phyloP scores from a whole-genome alignment of 2,329 filamentous ascomycete genomes.

The Penicillium sumatraense region DNA sequence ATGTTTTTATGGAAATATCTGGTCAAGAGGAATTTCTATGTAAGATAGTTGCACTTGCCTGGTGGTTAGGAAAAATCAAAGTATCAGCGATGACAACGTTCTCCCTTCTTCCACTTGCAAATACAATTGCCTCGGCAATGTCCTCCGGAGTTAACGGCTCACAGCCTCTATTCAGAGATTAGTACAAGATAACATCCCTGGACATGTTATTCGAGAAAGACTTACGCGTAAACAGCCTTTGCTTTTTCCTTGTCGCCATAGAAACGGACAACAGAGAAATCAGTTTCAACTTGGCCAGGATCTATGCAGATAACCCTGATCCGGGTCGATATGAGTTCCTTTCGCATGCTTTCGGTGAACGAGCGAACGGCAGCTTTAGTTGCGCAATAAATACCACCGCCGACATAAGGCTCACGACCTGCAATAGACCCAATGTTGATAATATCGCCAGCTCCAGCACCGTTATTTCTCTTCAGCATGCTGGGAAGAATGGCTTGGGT shows the following conservation, averaged over 20 bases:
- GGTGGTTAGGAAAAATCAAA: background rate
- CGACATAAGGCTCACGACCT: background rate
- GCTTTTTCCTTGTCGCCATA: background rate
- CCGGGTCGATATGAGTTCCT: background rate
- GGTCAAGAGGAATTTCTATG: background rate
- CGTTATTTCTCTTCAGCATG: background rate
- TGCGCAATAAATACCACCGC: background rate
- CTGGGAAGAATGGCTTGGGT: background rate
- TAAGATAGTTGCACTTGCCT: constrained; percentile 1
- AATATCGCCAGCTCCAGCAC: background rate
- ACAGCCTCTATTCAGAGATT: background rate
- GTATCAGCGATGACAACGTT: background rate
- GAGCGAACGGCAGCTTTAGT: background rate
- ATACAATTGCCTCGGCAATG: background rate
- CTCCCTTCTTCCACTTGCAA: background rate
- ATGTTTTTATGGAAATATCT: no score
- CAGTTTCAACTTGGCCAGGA: background rate
- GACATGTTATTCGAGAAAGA: background rate
- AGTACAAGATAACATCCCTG: background rate
- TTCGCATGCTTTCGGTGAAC: background rate
- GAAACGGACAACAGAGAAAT: background rate
- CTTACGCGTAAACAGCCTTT: background rate
- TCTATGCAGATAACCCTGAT: background rate
- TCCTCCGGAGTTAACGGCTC: background rate
- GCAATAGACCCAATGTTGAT: constrained; percentile 1